Percentiles rank a stretch among this genome's conserved stretches.
These are phyloP conservation scores for Kazachstania kunashirensis DNA, from an alignment of 805 yeast species.

Conservation along the genomic window DNA sequence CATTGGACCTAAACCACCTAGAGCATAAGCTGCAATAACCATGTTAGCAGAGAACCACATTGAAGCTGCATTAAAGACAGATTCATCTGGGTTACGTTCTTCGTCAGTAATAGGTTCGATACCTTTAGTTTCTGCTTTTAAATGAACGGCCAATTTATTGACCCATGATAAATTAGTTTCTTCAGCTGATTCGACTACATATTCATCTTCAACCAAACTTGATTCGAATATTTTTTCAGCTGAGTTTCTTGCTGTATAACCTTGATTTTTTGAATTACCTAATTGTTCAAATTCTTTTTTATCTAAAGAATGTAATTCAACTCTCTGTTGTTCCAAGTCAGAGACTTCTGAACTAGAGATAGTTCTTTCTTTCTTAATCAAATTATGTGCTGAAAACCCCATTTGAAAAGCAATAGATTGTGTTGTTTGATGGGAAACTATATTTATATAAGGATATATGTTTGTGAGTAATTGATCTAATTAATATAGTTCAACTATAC, in stretches of 20 bases:
- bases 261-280: not conserved
- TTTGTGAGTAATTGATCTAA: no score
- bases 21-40: slow-evolving; percentile 73
- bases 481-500: no score
- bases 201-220: slow-evolving; percentile 1
- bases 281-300: slow-evolving; percentile 39
- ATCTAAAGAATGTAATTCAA: slow-evolving; percentile 30
- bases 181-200: slow-evolving; percentile 12
- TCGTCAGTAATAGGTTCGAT: slow-evolving; percentile 72
- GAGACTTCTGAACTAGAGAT: not conserved
- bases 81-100: slow-evolving; percentile 53
- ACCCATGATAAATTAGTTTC: slow-evolving; percentile 12
- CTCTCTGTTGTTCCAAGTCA: not conserved
- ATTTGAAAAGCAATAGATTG: no score
- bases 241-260: not conserved
- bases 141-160: slow-evolving; percentile 13
- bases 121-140: slow-evolving; percentile 59
- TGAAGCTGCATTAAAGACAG: slow-evolving; percentile 59
- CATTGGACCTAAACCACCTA: slow-evolving; percentile 63
- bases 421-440: no score
- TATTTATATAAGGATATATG: no score
- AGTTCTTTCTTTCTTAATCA: no score
- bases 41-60: slow-evolving; percentile 90
- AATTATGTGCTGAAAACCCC: no score
- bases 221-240: not conserved